Evolutionary conservation across 345 rosid species (phyloP).

Genomic region (Brassica napus): Da-Ae NC_063446.1:1185001-1185500

Average conservation of each 20-base stretch:
- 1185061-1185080: slow-evolving; percentile 81
- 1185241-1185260: slow-evolving; percentile 84
- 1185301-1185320: slow-evolving; percentile 85
- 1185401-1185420: slow-evolving; percentile 87
- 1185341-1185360: slow-evolving; percentile 74
- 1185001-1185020: background rate
- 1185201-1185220: slow-evolving; percentile 86
- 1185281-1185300: slow-evolving; percentile 84
- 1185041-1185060: slow-evolving; percentile 97
- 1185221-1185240: slow-evolving; percentile 80
- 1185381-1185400: slow-evolving; percentile 96
- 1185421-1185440: slow-evolving; percentile 83
- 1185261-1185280: slow-evolving; percentile 90
- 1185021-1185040: slow-evolving; percentile 51
- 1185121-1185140: slow-evolving; percentile 68
- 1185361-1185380: slow-evolving; percentile 84
- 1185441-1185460: slow-evolving; percentile 89
- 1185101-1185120: slow-evolving; percentile 87
- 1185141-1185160: slow-evolving; percentile 92
- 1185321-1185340: slow-evolving; percentile 83
- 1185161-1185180: slow-evolving; percentile 90
- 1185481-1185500: slow-evolving; percentile 46
- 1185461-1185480: slow-evolving; percentile 53
- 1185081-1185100: slow-evolving; percentile 82
- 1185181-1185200: slow-evolving; percentile 84